Evolutionary conservation across 2,329 filamentous ascomycete genomes (phyloP).

Genomic region (Fusarium virguliforme): DNA sequence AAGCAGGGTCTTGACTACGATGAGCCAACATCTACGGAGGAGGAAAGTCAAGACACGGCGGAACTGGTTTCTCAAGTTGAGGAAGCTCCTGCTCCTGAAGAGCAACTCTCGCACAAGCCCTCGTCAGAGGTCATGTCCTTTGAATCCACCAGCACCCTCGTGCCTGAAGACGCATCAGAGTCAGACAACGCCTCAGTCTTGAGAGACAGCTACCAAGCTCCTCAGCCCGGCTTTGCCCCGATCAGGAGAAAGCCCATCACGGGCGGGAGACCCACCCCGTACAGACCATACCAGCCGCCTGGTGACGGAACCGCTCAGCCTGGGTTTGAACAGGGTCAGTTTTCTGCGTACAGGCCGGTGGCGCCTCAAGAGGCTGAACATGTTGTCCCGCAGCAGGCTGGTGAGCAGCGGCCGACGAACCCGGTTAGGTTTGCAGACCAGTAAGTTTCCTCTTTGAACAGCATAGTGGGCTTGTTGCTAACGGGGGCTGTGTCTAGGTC

Average conservation of each 20-base stretch:
- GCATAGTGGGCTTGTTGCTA: background rate
- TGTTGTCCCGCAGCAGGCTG: slow-evolving; percentile 12
- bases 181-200: background rate
- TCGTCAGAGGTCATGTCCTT: background rate
- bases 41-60: background rate
- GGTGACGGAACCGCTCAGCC: slow-evolving; percentile 3
- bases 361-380: background rate
- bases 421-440: background rate
- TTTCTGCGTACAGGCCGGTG: slow-evolving; percentile 24
- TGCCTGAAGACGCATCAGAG: background rate
- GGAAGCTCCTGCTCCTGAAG: background rate
- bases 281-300: slow-evolving; percentile 28
- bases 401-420: background rate
- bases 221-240: background rate
- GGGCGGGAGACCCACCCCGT: background rate
- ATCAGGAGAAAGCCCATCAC: slow-evolving; percentile 39
- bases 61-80: slow-evolving; percentile 4
- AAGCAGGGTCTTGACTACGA: slow-evolving; percentile 40
- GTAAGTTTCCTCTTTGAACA: background rate
- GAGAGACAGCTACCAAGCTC: background rate
- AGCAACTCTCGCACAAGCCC: background rate
- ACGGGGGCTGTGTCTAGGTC: background rate
- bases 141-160: slow-evolving; percentile 1
- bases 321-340: slow-evolving; percentile 9
- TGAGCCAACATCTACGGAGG: background rate